Conservation (phyloP, 257 asterid species). For the Rauvolfia tetraphylla region DNA sequence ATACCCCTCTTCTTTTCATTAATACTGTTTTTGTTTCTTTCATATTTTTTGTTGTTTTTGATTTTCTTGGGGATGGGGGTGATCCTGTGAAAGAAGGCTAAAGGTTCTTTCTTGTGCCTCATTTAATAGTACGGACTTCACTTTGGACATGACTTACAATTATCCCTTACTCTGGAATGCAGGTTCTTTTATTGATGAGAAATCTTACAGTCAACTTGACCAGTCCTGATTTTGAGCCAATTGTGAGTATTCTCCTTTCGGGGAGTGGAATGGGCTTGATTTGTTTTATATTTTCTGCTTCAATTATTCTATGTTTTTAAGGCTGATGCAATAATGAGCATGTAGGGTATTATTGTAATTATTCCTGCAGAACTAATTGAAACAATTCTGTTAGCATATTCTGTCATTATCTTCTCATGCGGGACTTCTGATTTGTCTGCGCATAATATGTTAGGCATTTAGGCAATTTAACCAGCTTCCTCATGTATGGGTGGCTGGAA, state of each 20-base stretch:
- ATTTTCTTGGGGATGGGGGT: neutral
- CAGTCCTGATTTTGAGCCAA: conserved; percentile 77
- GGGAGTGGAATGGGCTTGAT: neutral
- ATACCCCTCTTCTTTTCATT: too few species aligned
- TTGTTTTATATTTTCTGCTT: neutral
- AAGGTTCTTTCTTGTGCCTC: neutral
- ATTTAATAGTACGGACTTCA: neutral
- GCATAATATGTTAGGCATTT: neutral
- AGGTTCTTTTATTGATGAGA: conserved; percentile 86
- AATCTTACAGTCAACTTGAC: conserved; percentile 84
- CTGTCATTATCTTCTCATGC: neutral
- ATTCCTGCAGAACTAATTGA: neutral
- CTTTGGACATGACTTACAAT: neutral
- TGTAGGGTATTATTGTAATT: neutral
- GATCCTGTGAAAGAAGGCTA: neutral
- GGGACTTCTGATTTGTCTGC: neutral
- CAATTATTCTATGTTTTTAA: neutral
- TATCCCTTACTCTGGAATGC: conserved; percentile 34
- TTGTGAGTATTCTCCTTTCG: conserved; percentile 50
- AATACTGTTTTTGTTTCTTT: too few species aligned
- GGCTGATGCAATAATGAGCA: neutral
- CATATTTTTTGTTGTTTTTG: neutral
- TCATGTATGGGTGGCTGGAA: neutral
- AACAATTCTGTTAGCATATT: neutral
- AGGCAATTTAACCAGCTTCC: neutral